Base-by-base conservation (phyloP, 371 early-diverging fungal species). In the Umbelopsis sp. region DNA sequence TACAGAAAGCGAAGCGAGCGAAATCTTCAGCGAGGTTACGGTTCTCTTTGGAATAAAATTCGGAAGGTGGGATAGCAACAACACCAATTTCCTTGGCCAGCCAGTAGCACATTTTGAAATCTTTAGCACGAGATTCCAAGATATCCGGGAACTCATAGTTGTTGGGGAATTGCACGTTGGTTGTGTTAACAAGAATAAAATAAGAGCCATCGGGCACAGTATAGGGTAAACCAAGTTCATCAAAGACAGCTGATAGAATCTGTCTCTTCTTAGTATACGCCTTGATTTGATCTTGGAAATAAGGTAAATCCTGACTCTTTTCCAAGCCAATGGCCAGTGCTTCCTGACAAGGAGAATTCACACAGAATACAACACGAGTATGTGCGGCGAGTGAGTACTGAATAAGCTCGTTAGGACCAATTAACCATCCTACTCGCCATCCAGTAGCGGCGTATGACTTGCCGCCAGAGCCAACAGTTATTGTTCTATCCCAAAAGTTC, bases 391-490 rank as follows among this genome's bases (percentile, higher is more conserved):
- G 87, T 0, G 91, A 86, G 14, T 93, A 83, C 41, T 91, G 83
- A 65, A 94, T 85, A 50, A 97, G 71, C 22, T 87, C 81, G 25
- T 85, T 87, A 32, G 95, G 93, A 9, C 94, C 97, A 63, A 96
- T 87, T 50, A 92, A 76, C 97, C 97, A 98, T 51, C 98, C 98
- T 24, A 98, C 87, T 70, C 97, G 94, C 98, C 98, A 98, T 22
- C 98, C 98, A 1, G 98, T 98, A 8, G 95, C 93, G 24, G 96
- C 95, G 80, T 97, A 96, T 67, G 92, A 90, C 77, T 98, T 98
- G 63, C 98, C 98, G 41, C 89, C 93, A 29, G 93, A 92, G n/a
- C 97, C 96, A 10, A 97, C 90, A 0, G 97, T 95, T 45, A 98
- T 86, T 0, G 98, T 97, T 51, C 97, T 90, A 69, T 96, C 90